These are phyloP conservation scores for Blastobotrys americana DNA, from an alignment of 805 yeast species.

Conservation along the genomic window DNA sequence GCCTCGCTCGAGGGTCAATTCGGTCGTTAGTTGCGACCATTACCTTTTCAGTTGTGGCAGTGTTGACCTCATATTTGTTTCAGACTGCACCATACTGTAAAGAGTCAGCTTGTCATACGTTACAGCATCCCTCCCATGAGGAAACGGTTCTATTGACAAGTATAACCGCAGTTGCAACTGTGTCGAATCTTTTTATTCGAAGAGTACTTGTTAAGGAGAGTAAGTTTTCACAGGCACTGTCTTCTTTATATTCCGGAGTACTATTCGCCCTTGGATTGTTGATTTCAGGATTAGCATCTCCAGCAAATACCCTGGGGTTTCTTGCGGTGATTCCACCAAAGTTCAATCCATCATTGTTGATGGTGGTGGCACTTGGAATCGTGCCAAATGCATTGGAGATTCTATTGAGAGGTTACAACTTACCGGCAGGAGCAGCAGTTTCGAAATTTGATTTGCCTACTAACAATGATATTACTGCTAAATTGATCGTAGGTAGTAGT, in stretches of 20 bases:
- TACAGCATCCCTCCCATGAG: constrained; percentile 12
- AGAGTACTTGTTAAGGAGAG: constrained; percentile 3
- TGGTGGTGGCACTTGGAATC: constrained; percentile 40
- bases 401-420: constrained; percentile 18
- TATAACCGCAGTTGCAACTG: constrained; percentile 5
- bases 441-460: constrained; percentile 19
- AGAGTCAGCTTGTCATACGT: constrained; percentile 10
- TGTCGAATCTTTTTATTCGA: constrained; percentile 1
- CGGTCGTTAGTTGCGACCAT: constrained; percentile 42
- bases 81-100: constrained; percentile 16
- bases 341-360: constrained; percentile 42
- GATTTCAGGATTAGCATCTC: constrained; percentile 42
- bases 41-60: constrained; percentile 34
- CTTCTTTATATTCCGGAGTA: constrained; percentile 28
- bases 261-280: constrained; percentile 42
- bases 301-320: constrained; percentile 41
- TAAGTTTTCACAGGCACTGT: constrained; percentile 13
- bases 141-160: not conserved
- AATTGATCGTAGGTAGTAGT: constrained; percentile 37
- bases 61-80: constrained; percentile 17
- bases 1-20: constrained; percentile 40
- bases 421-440: constrained; percentile 16
- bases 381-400: constrained; percentile 37
- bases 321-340: constrained; percentile 31
- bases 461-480: constrained; percentile 22